A percentile compares a stretch with the other conserved stretches of the same genome.
phyloP scores from a whole-genome alignment of 2,329 filamentous ascomycete genomes.

The Neurospora sp. region DNA sequence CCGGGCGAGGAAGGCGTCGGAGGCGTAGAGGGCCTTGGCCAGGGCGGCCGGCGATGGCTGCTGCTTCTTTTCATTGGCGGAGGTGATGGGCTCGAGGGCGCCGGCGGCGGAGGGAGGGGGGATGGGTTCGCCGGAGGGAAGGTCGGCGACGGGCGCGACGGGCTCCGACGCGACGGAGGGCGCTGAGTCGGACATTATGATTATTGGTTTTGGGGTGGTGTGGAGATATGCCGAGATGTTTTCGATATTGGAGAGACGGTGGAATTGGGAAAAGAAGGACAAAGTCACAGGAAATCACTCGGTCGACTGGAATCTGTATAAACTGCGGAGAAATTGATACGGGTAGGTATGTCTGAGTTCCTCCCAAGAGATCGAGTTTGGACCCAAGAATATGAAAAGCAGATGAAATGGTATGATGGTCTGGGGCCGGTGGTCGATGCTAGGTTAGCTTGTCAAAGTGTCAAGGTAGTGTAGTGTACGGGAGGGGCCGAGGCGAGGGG shows the following conservation, averaged over 20 bases:
- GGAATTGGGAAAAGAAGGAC: not conserved
- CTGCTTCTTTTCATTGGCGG: not conserved
- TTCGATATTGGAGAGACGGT: not conserved
- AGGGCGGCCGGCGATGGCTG: constrained; percentile 18
- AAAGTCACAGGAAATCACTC: not conserved
- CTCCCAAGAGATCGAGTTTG: not conserved
- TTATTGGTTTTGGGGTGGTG: not conserved
- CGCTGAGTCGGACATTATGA: not conserved
- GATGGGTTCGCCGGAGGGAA: constrained; percentile 19
- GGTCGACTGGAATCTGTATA: not conserved
- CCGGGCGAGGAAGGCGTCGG: constrained; percentile 45
- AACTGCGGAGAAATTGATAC: not conserved
- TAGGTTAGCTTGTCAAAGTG: not conserved
- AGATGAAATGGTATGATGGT: constrained; percentile 1
- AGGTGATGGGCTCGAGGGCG: constrained; percentile 4
- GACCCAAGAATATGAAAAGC: not conserved
- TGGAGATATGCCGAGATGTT: not conserved
- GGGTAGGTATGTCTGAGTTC: not conserved
- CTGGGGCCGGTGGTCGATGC: not conserved
- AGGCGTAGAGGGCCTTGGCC: constrained; percentile 28
- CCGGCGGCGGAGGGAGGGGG: constrained; percentile 11
- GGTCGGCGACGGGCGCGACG: constrained; percentile 14
- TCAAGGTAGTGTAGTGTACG: not conserved
- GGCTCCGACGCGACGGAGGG: not conserved
- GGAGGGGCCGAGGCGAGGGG: not conserved